Evolutionary conservation across 352 stramenopile genomes (phyloP), one percentile per base, ranked within the genome.

Genomic region (Phytophthora cactorum): DNA sequence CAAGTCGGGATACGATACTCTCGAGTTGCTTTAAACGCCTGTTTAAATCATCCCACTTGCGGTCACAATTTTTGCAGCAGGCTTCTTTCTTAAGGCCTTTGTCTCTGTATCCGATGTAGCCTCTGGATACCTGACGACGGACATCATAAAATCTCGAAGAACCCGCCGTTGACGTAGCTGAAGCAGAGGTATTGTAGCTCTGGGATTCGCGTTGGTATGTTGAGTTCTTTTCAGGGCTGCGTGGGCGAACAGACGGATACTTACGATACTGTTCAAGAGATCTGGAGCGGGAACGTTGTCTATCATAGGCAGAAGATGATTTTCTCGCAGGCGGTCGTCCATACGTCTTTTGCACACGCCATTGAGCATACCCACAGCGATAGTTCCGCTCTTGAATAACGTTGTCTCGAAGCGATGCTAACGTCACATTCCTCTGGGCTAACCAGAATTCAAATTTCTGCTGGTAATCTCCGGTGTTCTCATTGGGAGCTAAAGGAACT

Each of bases 371-470:
- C 2, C 27, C 27, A 10, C 28, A 70, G 8, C 66, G 66, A 39
- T 67, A 74, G 4, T 9, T 41, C 1, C 66, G 66, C 39, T 74
- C 66, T 43, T 15, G 63, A 27, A 52, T 34, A 17, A 58, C 43
- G 15, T 64, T 22, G 22, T 67, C 28, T 53, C 29, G 59, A 15
- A 70, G 36, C 10, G 53, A 58, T 9, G 52, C 43, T 14, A 74
- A 36, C 2, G 53, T 59, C 49, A 74, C 32, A 29, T 67, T 58
- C 11, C 54, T 52, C 32, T 70, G 66, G 4, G 61, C 61, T 11
- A 70, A 44, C 66, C 66, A 74, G 28, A 74, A 74, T 34, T 74
- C 43, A n/a, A 74, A 74, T n/a, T 70, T 70, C 27, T 69, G 60
- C 28, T 67, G 62, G 27, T 74, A 74, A 25, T 74, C 66, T 11